Percentiles rank a stretch among this genome's conserved stretches.
Evolutionary conservation across 352 stramenopile genomes (phyloP).

Genomic region (Phytopythium kandeliae): DNA sequence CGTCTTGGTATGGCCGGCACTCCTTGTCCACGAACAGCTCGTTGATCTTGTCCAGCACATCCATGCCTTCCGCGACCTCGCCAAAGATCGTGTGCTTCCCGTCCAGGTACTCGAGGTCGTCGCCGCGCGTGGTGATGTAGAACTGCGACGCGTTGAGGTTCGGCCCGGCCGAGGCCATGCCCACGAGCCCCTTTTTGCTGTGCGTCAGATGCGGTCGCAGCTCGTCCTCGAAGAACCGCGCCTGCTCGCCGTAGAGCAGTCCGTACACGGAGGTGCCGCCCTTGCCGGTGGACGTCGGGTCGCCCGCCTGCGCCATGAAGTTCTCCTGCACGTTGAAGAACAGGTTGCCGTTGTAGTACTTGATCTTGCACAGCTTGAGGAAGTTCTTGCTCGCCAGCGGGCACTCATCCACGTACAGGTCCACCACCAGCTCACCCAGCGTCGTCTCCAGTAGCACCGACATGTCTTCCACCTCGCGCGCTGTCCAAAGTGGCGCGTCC

Average conservation of each 20-base stretch:
- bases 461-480: slow-evolving; percentile 67
- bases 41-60: slow-evolving; percentile 94
- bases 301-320: slow-evolving; percentile 90
- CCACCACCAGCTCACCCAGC: slow-evolving; percentile 87
- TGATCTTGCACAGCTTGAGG: slow-evolving; percentile 93
- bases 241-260: slow-evolving; percentile 84
- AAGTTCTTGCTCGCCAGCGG: slow-evolving; percentile 90
- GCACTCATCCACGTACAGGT: slow-evolving; percentile 85
- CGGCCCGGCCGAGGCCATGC: slow-evolving; percentile 78
- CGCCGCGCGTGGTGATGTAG: slow-evolving; percentile 92
- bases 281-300: slow-evolving; percentile 90
- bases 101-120: slow-evolving; percentile 91
- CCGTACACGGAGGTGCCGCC: slow-evolving; percentile 95
- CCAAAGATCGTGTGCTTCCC: slow-evolving; percentile 90
- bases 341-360: slow-evolving; percentile 93
- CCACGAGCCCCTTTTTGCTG: slow-evolving; percentile 58
- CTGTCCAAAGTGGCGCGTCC: no score
- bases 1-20: slow-evolving; percentile 94
- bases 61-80: slow-evolving; percentile 91
- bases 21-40: slow-evolving; percentile 94
- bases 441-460: slow-evolving; percentile 93
- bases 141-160: slow-evolving; percentile 93
- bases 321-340: slow-evolving; percentile 97
- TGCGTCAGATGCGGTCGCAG: slow-evolving; percentile 43
- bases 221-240: slow-evolving; percentile 78